Evolutionary conservation across 2,329 filamentous ascomycete genomes (phyloP), one percentile per base, ranked within the genome.

Genomic region (Ascochyta fabae): DNA sequence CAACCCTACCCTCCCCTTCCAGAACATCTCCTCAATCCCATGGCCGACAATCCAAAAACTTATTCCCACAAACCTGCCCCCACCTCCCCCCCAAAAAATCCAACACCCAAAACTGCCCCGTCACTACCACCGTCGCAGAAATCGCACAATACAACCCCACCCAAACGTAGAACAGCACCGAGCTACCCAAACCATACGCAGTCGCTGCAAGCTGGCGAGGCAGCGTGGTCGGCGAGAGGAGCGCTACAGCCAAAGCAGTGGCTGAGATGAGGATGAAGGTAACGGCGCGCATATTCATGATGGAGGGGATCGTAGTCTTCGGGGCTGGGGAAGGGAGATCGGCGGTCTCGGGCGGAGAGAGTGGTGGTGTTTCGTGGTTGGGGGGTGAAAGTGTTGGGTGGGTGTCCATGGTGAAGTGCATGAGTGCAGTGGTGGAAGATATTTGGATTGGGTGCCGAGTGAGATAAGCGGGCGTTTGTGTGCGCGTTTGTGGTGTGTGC

Each of bases 41-140:
- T 1, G 39, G 44, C 38, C 59, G 45, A 53, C 59, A 61, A 29
- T 54, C 13, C 39, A 26, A n/a, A 39, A 57, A 42, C 43, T 61
- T 59, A 34, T 59, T 59, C 44, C 53, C 59, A 38, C 54, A 59
- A 24, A 53, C 3, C 41, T 51, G 48, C 8, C 46, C 49, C 22
- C 23, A 26, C 10, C 45, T 16, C 12, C 45, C 44, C 3, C 38
- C 44, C 5, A 53, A n/a, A 3, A 53, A 10, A 22, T 53, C 51
- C 12, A 53, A 19, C 4, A 53, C 36, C 51, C 51, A 48, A 16
- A 43, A 39, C 38, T 48, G 51, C 9, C 43, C 51, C 5, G 31
- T 48, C 12, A 39, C 33, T 0, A 48, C 51, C 16, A 26, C 15
- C 4, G 16, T 8, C 38, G 44, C 27, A 6, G 40, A n/a, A 8